These are phyloP conservation scores for Lasiodiplodia theobromae DNA, from an alignment of 2,329 filamentous ascomycete genomes.

Conservation along the genomic window DNA sequence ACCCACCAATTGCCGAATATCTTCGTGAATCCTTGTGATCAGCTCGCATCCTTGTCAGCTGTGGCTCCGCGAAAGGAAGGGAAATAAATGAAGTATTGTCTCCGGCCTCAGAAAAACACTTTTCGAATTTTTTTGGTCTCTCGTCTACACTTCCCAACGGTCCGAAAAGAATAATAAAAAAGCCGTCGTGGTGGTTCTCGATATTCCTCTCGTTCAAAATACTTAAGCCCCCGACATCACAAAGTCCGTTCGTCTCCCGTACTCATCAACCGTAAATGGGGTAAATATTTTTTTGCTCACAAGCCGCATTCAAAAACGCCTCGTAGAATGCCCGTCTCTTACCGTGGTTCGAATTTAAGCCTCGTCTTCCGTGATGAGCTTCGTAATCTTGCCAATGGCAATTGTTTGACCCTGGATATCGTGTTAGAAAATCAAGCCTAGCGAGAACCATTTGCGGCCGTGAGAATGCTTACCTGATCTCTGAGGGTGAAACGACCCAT, in stretches of 20 bases:
- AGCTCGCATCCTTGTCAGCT: background rate
- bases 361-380: constrained; percentile 66
- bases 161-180: background rate
- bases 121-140: constrained; percentile 15
- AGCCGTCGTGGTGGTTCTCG: background rate
- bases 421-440: constrained; percentile 38
- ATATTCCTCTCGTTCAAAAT: background rate
- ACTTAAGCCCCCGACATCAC: background rate
- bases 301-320: constrained; percentile 19
- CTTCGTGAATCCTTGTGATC: background rate
- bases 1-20: background rate
- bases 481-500: constrained; percentile 42
- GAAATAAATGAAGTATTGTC: background rate
- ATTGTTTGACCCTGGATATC: constrained; percentile 87
- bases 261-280: constrained; percentile 21
- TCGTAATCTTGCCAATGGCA: constrained; percentile 98
- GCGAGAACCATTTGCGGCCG: background rate
- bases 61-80: background rate
- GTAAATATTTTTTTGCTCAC: background rate
- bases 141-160: constrained; percentile 5
- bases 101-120: constrained; percentile 1
- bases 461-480: constrained; percentile 34
- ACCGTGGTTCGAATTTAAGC: background rate
- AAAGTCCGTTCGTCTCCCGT: background rate
- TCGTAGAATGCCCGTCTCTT: constrained; percentile 21